Evolutionary conservation across 2,329 filamentous ascomycete genomes (phyloP).

Genomic region (Ceratocystis cacaofunesta): DNA sequence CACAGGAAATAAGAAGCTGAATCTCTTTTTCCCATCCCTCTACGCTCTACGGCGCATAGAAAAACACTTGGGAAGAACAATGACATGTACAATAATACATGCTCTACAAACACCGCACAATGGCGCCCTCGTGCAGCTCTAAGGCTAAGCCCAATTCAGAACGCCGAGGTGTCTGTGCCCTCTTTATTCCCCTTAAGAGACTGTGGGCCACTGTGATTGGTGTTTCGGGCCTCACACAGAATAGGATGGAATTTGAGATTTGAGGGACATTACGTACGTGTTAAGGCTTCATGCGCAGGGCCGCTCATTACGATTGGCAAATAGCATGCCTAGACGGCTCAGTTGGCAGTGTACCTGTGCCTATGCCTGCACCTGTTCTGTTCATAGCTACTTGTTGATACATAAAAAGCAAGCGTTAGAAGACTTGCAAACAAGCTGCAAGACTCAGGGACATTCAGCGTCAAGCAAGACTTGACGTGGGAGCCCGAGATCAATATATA

Average conservation of each 20-base stretch:
- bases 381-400: no score
- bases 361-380: no score
- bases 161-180: background rate
- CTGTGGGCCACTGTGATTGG: background rate
- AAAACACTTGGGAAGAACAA: background rate
- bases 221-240: background rate
- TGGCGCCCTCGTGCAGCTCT: background rate
- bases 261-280: background rate
- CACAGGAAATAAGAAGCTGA: no score
- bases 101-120: background rate
- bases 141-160: background rate
- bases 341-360: no score
- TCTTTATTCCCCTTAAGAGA: background rate
- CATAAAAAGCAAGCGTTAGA: no score
- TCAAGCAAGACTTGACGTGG: background rate
- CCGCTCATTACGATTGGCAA: background rate
- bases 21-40: no score
- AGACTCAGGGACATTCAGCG: no score
- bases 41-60: background rate
- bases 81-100: background rate
- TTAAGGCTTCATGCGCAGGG: background rate
- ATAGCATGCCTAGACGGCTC: background rate
- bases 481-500: background rate
- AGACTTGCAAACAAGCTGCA: no score
- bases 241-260: conserved; percentile 2